These are phyloP conservation scores for Starmerella bacillaris DNA, from an alignment of 805 yeast genomes.

Conservation along the genomic window DNA sequence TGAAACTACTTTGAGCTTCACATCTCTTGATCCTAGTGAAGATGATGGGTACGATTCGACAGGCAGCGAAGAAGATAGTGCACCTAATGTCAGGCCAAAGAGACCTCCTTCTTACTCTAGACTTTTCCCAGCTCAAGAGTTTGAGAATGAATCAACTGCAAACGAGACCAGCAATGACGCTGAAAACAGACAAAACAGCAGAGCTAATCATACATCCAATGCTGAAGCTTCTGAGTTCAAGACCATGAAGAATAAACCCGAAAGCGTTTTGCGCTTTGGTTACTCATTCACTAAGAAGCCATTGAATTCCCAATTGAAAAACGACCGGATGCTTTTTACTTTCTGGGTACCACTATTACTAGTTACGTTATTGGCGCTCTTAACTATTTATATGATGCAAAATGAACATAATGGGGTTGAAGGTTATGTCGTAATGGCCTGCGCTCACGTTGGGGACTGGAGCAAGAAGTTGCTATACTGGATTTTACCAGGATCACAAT, in stretches of 20 bases:
- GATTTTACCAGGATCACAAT: too few relatives aligned
- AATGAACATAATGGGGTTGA: neutral
- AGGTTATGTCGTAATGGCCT: too few relatives aligned
- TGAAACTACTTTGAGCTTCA: too few relatives aligned
- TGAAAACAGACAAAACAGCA: neutral
- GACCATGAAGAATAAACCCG: slow-evolving; percentile 11
- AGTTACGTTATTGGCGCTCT: slow-evolving; percentile 10
- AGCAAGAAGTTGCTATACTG: too few relatives aligned
- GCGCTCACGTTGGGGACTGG: too few relatives aligned
- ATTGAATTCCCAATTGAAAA: slow-evolving; percentile 26
- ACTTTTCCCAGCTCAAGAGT: neutral
- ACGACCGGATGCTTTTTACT: slow-evolving; percentile 70
- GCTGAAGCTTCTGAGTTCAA: neutral
- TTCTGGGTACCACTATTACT: slow-evolving; percentile 78
- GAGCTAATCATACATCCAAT: neutral
- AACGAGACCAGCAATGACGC: neutral
- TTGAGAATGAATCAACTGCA: neutral
- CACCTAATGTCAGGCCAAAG: too few relatives aligned
- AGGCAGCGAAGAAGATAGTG: neutral
- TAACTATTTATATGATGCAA: slow-evolving; percentile 8
- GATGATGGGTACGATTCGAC: neutral
- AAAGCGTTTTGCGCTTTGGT: slow-evolving; percentile 7
- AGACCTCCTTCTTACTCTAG: neutral
- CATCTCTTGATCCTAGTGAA: too few relatives aligned
- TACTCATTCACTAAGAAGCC: slow-evolving; percentile 1